A percentile compares a stretch with the other conserved stretches of the same genome.
phyloP scores from a whole-genome alignment of 2,329 filamentous ascomycete genomes.

The Mycosphaerella arachidis region DNA sequence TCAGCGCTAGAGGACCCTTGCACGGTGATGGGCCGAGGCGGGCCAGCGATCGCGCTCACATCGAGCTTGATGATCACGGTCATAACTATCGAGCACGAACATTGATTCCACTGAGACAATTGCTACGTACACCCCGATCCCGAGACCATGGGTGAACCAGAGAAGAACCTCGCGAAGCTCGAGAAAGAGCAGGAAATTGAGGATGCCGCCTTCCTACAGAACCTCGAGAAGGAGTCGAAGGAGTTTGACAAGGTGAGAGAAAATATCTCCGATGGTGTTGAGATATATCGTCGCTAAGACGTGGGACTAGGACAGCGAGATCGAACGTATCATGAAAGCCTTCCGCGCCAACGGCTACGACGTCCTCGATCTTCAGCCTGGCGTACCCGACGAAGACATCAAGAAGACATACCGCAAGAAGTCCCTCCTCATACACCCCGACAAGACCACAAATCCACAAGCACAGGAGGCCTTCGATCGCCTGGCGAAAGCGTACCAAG shows the following conservation, averaged over 20 bases:
- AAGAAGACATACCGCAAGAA: conserved; percentile 92
- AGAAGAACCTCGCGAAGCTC: conserved; percentile 28
- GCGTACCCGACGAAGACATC: conserved; percentile 93
- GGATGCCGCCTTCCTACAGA: conserved; percentile 72
- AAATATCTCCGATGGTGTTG: neutral
- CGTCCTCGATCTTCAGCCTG: conserved; percentile 90
- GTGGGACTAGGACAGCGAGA: conserved; percentile 73
- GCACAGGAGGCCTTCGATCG: conserved; percentile 96
- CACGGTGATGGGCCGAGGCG: neutral
- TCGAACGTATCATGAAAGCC: conserved; percentile 85
- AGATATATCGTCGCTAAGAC: conserved; percentile 1
- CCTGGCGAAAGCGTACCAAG: conserved; percentile 87
- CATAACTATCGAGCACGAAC: neutral
- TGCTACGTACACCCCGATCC: neutral
- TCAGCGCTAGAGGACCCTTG: neutral
- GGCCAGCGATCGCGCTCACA: neutral
- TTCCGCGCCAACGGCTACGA: conserved; percentile 86
- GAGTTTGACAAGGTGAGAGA: conserved; percentile 76
- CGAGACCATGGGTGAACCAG: conserved; percentile 22
- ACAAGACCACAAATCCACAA: conserved; percentile 87
- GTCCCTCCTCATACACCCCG: conserved; percentile 97
- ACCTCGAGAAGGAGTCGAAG: conserved; percentile 77
- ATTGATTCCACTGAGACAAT: neutral
- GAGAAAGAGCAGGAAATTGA: conserved; percentile 30
- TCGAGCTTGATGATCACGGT: neutral